Evolutionary conservation across 306 rosid genomes (phyloP).

Genomic region (Ochetophila trinervis): DNA sequence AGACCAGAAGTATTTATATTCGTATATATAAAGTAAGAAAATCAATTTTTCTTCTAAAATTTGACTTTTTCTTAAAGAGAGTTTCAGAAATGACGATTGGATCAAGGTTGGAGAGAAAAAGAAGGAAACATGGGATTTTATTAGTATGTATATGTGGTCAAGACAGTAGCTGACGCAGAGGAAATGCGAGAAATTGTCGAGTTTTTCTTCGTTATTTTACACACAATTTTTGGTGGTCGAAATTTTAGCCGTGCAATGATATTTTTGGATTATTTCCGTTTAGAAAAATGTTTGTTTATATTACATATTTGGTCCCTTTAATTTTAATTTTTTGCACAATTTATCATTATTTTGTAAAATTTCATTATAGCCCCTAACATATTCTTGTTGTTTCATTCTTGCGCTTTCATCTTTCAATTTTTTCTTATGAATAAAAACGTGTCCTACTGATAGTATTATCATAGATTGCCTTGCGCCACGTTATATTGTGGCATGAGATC

Average conservation of each 20-base stretch:
- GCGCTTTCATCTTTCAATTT: too few species aligned
- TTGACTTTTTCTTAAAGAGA: conserved; percentile 40
- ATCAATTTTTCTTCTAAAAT: neutral
- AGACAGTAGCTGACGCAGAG: conserved; percentile 21
- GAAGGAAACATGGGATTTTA: neutral
- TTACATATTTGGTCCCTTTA: neutral
- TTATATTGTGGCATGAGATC: too few species aligned
- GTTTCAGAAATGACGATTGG: conserved; percentile 29
- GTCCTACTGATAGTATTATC: too few species aligned
- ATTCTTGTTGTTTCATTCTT: too few species aligned
- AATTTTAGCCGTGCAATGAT: neutral
- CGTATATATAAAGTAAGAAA: neutral
- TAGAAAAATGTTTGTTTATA: neutral
- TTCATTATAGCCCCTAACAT: too few species aligned
- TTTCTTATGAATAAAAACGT: too few species aligned
- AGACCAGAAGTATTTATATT: neutral
- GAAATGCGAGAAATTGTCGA: conserved; percentile 35
- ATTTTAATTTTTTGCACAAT: too few species aligned
- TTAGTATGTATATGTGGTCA: conserved; percentile 29
- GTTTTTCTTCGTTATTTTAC: conserved; percentile 1
- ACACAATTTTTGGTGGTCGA: neutral
- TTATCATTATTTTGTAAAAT: too few species aligned
- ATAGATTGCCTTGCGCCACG: too few species aligned
- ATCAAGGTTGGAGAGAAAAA: conserved; percentile 12
- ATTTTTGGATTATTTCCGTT: neutral